phyloP scores from a whole-genome alignment of 163 green algal genomes.

The Chlorella variabilis region DNA sequence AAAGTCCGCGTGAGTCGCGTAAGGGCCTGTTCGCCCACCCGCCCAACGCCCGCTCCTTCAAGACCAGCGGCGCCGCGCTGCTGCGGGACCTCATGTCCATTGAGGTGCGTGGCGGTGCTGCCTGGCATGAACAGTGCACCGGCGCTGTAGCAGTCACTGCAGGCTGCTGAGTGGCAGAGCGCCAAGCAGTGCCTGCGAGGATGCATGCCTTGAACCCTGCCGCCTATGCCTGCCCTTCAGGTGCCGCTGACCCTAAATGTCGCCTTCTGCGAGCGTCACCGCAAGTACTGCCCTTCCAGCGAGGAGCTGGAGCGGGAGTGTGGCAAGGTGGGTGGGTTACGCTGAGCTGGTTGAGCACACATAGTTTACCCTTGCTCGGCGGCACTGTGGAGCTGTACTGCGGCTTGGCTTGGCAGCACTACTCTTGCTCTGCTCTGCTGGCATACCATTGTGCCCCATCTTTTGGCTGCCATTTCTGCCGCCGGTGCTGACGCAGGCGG shows the following conservation, averaged over 20 bases:
- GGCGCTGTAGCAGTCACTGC: neutral
- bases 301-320: slow-evolving; percentile 42
- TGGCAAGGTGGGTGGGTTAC: slow-evolving; percentile 11
- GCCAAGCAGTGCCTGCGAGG: too few relatives aligned
- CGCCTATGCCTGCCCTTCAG: too few relatives aligned
- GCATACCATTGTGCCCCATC: too few relatives aligned
- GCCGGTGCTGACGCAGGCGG: neutral
- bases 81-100: slow-evolving; percentile 65
- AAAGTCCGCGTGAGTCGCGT: slow-evolving; percentile 1
- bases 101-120: neutral
- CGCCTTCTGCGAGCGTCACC: slow-evolving; percentile 78
- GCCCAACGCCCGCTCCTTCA: slow-evolving; percentile 37
- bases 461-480: neutral
- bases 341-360: neutral
- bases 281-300: slow-evolving; percentile 57
- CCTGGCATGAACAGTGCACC: neutral
- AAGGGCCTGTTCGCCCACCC: slow-evolving; percentile 58
- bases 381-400: neutral
- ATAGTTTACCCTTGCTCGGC: too few relatives aligned
- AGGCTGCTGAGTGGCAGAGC: too few relatives aligned
- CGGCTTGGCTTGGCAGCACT: neutral
- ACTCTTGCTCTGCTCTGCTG: too few relatives aligned
- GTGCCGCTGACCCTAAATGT: slow-evolving; percentile 72
- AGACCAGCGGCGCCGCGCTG: slow-evolving; percentile 31
- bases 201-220: too few relatives aligned